Percentiles rank a stretch among this genome's conserved stretches.
Evolutionary conservation across 2,329 filamentous ascomycete species (phyloP).

Genomic region (Bipolaris sorokiniana): DNA sequence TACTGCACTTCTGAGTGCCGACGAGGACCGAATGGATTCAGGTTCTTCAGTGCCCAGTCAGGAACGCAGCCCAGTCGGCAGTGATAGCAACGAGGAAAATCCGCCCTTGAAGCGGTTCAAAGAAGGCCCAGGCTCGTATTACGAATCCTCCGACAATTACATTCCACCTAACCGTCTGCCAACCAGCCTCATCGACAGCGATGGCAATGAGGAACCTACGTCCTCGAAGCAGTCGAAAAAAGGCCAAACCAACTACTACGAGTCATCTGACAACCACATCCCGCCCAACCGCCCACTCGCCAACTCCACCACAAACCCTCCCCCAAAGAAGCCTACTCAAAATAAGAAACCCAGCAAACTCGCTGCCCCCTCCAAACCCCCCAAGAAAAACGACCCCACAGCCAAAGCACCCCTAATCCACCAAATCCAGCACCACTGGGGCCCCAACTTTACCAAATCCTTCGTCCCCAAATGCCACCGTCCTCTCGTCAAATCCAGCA

Average conservation of each 20-base stretch:
- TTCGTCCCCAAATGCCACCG: slow-evolving; percentile 42
- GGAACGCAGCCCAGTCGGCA: no score
- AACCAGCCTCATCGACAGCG: no score
- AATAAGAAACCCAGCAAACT: slow-evolving; percentile 28
- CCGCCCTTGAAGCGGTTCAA: no score
- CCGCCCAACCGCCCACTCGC: neutral
- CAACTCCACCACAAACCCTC: slow-evolving; percentile 1
- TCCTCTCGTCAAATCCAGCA: slow-evolving; percentile 29
- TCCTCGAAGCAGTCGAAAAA: no score
- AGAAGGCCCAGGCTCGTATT: no score
- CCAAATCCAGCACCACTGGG: slow-evolving; percentile 39
- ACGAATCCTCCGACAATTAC: no score
- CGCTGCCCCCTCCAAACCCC: slow-evolving; percentile 23
- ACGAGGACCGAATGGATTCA: neutral
- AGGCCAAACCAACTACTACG: neutral
- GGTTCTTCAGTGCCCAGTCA: neutral
- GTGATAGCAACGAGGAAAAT: no score
- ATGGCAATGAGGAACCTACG: no score
- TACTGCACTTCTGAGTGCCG: neutral
- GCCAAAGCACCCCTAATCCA: slow-evolving; percentile 34
- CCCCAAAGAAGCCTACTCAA: slow-evolving; percentile 7
- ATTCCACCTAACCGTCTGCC: no score
- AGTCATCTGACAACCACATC: neutral
- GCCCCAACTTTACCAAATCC: slow-evolving; percentile 33
- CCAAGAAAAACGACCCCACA: slow-evolving; percentile 35